Base-by-base conservation (phyloP, 1,284 basidiomycete species). In the Leccinum pachyderme region DNA sequence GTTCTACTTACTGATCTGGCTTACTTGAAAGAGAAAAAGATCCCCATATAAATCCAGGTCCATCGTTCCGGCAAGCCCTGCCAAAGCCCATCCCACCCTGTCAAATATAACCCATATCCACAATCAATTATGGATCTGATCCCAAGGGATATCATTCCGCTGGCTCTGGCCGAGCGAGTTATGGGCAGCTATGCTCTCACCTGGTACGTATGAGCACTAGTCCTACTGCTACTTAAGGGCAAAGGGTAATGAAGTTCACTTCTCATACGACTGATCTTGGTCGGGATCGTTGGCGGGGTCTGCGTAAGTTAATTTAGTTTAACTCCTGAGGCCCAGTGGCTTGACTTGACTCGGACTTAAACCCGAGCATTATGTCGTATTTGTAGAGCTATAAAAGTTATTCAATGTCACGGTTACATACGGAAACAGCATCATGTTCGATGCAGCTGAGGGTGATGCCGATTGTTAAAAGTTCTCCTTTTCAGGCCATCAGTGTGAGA, bases 141-240 rank as follows among this genome's bases (percentile, higher is more conserved):
- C 69, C 81, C 49, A 86, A 86, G 72, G 73, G 76, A 87, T 89
- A 84, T 79, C 79, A 5, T 91, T 87, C 76, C 79, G 87, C 60
- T 80, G 84, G 18, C 18, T 18, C 18, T 18, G 18, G 18, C 18
- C 81, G 39, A 84, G 81, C 56, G 89, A 89, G 47, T 74, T 92
- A 49, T 78, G 87, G 8, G 88, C 91, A 1, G 86, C 89, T 12
- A 63, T 91, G 24, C 88, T 91, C 72, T 88, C 18, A 18, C 77
- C 90, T 48, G 89, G 89, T 55, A 87, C 87, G 72, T 92, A 89
- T 89, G 60, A 64, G 81, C 15, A 15, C 33, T 32, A 33, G 31
- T 28, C 37, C 28, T 15, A 15, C 33, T n/a, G 15, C 4, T 7
- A 35, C 13, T 15, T 18, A 18, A 18, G 18, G 18, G 13, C 15